Base-by-base conservation (phyloP, 208 protist genomes). In the Chromosphaera perkinsii region DNA sequence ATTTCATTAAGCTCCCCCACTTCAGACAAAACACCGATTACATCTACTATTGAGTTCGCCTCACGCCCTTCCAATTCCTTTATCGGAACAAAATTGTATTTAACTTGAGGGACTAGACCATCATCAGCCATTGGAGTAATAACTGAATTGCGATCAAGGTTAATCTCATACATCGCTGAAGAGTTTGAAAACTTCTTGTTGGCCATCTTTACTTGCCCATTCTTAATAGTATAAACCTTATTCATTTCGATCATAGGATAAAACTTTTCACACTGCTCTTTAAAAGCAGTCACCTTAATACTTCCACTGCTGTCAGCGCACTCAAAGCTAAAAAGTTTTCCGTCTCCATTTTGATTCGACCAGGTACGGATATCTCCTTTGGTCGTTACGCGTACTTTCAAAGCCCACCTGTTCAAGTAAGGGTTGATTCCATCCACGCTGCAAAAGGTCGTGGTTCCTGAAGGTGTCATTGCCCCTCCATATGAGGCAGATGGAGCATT, bases 261-360 rank as follows among this genome's bases (percentile, higher is more conserved):
- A 40, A 66, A 56, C 22, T 17, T 3, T 1, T 73, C 68, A 17
- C 22, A 36, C 5, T 4, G 22, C 20, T 59, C 69, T 45, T 39
- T 32, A 52, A 66, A 74, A 22, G 10, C 60, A 39, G 69, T 66
- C 4, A 32, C 52, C 24, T 56, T 39, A 55, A 72, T 62, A 33
- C 63, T 47, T 2, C 47, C 55, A 31, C 24, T 10, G 3, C 20
- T 48, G 24, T 67, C 61, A 33, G 31, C 5, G 32, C 52, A 27
- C 17, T 67, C 61, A 7, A 67, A 22, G 29, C 48, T 57, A 31
- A 67, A 67, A 2, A 67, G 26, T 3, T 29, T 4, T 5, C 59
- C 59, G 24, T 63, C 57, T 14, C 57, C 57, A 32, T 40, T 32
- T 12, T n/a, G 31, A 24, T 54, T 57, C 20, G 24, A 27, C n/a